phyloP scores from a whole-genome alignment of 2,329 filamentous ascomycete genomes.

The Aulographum hederae region DNA sequence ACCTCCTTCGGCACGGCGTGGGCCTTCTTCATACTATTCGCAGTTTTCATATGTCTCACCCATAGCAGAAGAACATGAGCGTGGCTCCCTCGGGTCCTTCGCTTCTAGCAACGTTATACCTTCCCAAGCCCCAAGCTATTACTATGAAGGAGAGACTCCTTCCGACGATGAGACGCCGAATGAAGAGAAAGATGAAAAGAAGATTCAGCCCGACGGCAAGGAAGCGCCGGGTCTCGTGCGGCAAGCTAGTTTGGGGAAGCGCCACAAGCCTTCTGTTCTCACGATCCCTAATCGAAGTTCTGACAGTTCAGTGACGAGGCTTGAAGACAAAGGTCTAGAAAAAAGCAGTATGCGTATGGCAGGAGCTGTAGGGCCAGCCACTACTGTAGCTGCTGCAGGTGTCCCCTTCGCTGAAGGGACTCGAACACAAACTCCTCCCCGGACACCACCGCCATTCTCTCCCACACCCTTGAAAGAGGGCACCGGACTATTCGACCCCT shows the following conservation, averaged over 20 bases:
- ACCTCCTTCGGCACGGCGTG: conserved; percentile 28
- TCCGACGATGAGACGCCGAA: conserved; percentile 18
- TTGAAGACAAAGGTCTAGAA: conserved; percentile 7
- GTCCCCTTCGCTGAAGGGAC: too few species aligned
- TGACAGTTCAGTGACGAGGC: conserved; percentile 9
- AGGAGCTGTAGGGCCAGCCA: too few species aligned
- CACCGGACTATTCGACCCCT: conserved; percentile 16
- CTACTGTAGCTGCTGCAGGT: too few species aligned
- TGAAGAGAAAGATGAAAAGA: conserved; percentile 12
- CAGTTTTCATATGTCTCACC: conserved; percentile 28
- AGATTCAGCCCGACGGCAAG: conserved; percentile 15
- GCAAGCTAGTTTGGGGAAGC: conserved; percentile 28
- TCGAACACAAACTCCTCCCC: too few species aligned
- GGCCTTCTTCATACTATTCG: conserved; percentile 29
- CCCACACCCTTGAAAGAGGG: conserved; percentile 14
- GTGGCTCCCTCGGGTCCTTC: conserved; percentile 22
- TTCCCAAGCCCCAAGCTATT: conserved; percentile 20
- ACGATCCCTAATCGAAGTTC: conserved; percentile 25
- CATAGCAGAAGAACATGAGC: conserved; percentile 28
- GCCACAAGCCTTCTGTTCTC: conserved; percentile 27
- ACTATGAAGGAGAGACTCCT: conserved; percentile 13
- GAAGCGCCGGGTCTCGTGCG: conserved; percentile 19
- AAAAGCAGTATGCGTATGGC: too few species aligned
- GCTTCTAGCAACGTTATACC: conserved; percentile 31
- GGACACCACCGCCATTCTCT: too few species aligned